Evolutionary conservation across 805 yeast genomes (phyloP).

Genomic region (Myxozyma mucilagina): DNA sequence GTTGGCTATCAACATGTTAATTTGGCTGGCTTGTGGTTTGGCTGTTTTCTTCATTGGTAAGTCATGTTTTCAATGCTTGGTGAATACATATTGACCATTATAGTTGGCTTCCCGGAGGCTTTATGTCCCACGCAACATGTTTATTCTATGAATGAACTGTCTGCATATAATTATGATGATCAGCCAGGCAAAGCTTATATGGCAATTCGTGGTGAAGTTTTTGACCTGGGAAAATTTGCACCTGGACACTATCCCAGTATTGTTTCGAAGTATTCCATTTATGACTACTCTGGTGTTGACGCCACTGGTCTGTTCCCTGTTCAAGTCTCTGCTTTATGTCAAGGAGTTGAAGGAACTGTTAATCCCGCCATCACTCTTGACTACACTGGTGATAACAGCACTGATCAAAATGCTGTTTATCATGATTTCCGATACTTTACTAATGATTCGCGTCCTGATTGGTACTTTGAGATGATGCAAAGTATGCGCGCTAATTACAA

Average conservation of each 20-base stretch:
- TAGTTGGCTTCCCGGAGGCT: conserved; percentile 44
- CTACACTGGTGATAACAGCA: conserved; percentile 37
- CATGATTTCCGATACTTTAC: conserved; percentile 46
- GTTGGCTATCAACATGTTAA: conserved; percentile 45
- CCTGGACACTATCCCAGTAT: conserved; percentile 44
- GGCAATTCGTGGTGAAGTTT: conserved; percentile 45
- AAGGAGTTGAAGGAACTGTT: conserved; percentile 41
- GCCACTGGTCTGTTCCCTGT: conserved; percentile 43
- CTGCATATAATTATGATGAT: conserved; percentile 36
- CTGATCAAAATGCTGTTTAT: conserved; percentile 44
- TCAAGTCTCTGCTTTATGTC: conserved; percentile 45
- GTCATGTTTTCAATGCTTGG: conserved; percentile 34
- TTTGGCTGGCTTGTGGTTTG: conserved; percentile 43
- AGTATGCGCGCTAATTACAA: conserved; percentile 41
- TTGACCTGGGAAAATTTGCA: conserved; percentile 44
- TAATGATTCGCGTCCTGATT: conserved; percentile 46
- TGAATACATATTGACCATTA: conserved; percentile 30
- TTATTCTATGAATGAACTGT: conserved; percentile 39
- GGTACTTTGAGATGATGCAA: conserved; percentile 45
- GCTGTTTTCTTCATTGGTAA: conserved; percentile 25
- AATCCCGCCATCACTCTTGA: conserved; percentile 38
- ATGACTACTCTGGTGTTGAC: conserved; percentile 44
- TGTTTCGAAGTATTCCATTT: conserved; percentile 40
- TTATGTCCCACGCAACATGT: conserved; percentile 46
- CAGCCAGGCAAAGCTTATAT: conserved; percentile 41